Evolutionary conservation across 495 filamentous ascomycete species (phyloP), one percentile per base, ranked within the genome.

Genomic region (Aeminium ludgeri): DNA sequence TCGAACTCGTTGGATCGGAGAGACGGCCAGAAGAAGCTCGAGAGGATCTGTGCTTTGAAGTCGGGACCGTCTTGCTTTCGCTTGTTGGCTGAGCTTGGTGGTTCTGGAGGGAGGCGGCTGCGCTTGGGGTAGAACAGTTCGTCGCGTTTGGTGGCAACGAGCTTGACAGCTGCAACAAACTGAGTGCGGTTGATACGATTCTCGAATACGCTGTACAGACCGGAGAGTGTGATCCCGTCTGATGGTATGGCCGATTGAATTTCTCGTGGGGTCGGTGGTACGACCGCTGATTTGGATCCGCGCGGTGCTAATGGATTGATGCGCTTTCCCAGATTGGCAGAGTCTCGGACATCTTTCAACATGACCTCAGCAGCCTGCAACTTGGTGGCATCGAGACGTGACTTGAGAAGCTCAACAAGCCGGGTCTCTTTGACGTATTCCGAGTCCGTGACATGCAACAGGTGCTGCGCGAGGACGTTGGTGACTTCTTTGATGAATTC

Each of bases 311-410:
- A n/a, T 6, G 43, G 28, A 20, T 45, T 50, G 35, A 89, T 69
- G 34, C 74, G 69, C 34, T 70, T 67, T 15, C 40, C 40, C 6
- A 51, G 29, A 7, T 3, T 36, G 12, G 43, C 44, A 10, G 86
- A 94, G 52, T 94, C 86, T 35, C 77, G 69, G n/a, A 96, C 78
- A 60, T 99, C 89, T 34, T 76, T 78, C 20, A 96, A 70, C 89
- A 99, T 99, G 43, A 99, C 89, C 52, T 96, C 85, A 60, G 83
- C 93, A 32, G 78, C 77, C 55, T 96, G 89, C 32, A 95, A 64
- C 7, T 78, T 70, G 3, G 73, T 68, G 48, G 93, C 85, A 12
- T 86, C 91, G 38, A 95, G 87, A 5, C 87, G 78, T 6, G 80
- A 60, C 59, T 93, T 96, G 33, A 97, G 69, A 6, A 96, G 66